Evolutionary conservation across 441 rosid genomes (phyloP).

Genomic region (Croton setiger): DNA sequence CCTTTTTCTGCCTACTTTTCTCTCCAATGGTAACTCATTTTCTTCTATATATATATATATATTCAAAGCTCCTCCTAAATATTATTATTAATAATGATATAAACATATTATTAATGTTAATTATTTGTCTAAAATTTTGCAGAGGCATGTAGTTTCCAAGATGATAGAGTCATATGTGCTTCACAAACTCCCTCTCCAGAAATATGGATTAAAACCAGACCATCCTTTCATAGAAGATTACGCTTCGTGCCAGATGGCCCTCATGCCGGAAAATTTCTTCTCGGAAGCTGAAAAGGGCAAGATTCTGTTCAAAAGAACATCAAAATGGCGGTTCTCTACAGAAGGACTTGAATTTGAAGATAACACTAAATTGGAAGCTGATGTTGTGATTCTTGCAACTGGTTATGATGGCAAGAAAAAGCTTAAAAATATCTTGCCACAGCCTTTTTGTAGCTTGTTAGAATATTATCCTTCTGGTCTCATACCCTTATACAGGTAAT

Average conservation of each 20-base stretch:
- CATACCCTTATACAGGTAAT: constrained; percentile 78
- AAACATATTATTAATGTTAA: too few species aligned
- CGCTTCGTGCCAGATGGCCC: constrained; percentile 93
- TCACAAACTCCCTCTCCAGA: constrained; percentile 69
- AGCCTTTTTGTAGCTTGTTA: constrained; percentile 62
- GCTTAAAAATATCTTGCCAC: constrained; percentile 64
- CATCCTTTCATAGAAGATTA: constrained; percentile 86
- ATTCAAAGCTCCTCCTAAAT: too few species aligned
- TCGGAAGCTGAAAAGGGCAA: constrained; percentile 78
- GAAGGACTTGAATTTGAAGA: constrained; percentile 74
- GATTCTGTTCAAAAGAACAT: constrained; percentile 58
- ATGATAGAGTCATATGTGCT: constrained; percentile 79
- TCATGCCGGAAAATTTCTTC: constrained; percentile 71
- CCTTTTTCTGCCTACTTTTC: constrained; percentile 49
- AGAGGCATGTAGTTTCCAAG: constrained; percentile 65
- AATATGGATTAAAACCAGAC: constrained; percentile 75
- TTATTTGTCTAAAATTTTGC: constrained; percentile 19
- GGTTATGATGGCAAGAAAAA: constrained; percentile 83
- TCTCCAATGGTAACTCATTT: constrained; percentile 58
- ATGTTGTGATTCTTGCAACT: constrained; percentile 80
- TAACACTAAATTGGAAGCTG: constrained; percentile 57
- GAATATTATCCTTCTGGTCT: constrained; percentile 57
- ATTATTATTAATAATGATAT: too few species aligned
- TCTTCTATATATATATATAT: too few species aligned
- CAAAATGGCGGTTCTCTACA: constrained; percentile 69